Percentiles rank a stretch among this genome's conserved stretches.
phyloP scores from a whole-genome alignment of 2,329 filamentous ascomycete species.

The Catunica adiposa region DNA sequence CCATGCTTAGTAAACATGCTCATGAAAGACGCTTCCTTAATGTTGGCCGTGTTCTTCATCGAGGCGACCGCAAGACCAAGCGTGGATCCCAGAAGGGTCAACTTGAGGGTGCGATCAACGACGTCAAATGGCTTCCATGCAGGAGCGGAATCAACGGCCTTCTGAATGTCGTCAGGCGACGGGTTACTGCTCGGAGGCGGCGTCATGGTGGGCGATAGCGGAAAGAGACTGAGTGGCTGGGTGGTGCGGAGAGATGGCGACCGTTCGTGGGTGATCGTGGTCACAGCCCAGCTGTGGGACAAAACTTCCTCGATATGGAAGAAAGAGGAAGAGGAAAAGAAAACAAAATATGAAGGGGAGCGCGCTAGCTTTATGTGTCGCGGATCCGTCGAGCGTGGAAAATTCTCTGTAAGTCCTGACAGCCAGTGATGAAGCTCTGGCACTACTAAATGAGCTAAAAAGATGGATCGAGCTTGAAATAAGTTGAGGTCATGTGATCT shows the following conservation, averaged over 20 bases:
- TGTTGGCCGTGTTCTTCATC: conserved; percentile 73
- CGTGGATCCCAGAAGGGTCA: conserved; percentile 45
- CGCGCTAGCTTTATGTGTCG: conserved; percentile 4
- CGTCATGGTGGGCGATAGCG: neutral
- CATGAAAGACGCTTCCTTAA: conserved; percentile 63
- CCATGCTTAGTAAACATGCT: conserved; percentile 69
- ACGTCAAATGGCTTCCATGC: conserved; percentile 60
- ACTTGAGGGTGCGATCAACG: conserved; percentile 47
- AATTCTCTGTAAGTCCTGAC: neutral
- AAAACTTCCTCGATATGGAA: conserved; percentile 11
- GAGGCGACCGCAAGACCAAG: conserved; percentile 58
- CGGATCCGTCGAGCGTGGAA: conserved; percentile 4
- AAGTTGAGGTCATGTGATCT: conserved; percentile 7
- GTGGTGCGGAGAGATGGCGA: neutral
- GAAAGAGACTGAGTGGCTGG: neutral
- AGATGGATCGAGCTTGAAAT: conserved; percentile 1
- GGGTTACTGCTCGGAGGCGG: neutral
- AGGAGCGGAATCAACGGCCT: conserved; percentile 2
- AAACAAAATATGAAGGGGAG: conserved; percentile 1
- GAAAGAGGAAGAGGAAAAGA: conserved; percentile 4
- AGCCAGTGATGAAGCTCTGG: neutral
- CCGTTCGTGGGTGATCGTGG: conserved; percentile 1
- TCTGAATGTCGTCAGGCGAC: neutral
- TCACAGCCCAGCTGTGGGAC: conserved; percentile 12
- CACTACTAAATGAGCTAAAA: conserved; percentile 4